Evolutionary conservation across 2,329 filamentous ascomycete species (phyloP), one percentile per base, ranked within the genome.

Genomic region (Colletotrichum liaoningense): DNA sequence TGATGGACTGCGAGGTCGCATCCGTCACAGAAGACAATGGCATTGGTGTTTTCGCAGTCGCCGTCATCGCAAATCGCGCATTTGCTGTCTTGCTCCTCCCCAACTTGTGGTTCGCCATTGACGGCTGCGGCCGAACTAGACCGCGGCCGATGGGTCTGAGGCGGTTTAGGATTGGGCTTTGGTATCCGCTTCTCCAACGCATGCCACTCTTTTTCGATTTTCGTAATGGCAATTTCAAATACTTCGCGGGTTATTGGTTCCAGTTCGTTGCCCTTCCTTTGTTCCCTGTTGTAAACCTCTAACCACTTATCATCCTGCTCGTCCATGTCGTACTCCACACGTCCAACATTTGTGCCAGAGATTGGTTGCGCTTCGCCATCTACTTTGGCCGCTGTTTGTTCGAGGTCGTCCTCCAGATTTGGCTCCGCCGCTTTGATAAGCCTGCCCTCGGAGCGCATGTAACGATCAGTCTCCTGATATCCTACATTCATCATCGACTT

Each of bases 251-350:
- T 97, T 78, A 99, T 97, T 2, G 92, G 88, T 77, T 97, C 94
- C 26, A 94, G 90, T 58, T 93, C 91, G 76, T 93, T 90, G 28
- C 90, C 88, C 80, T 92, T 94, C 71, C 97, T 91, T 9, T 72
- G 72, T 78, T 93, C 91, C 14, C 86, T 84, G 78, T 99, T 99
- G 80, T 96, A 91, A 52, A 91, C 90, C 77, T 97, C 93, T 30
- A 99, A 86, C 97, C 97, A 99, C 85, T 95, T 95, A 77, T 98
- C 95, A 81, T 99, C 97, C 80, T 99, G 97, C 83, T 99, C 97
- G 80, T 99, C 97, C 97, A 99, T 99, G 82, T 99, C 97, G 81
- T 99, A 99, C 81, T 99, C 97, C 24, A 99, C 97, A 69, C 94
- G 92, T 14, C 95, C 94, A 52, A 97, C 89, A 46, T 81, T 79